Base-by-base conservation (phyloP, 2,329 filamentous ascomycete species). In the Cordyceps cateniannulata region DNA sequence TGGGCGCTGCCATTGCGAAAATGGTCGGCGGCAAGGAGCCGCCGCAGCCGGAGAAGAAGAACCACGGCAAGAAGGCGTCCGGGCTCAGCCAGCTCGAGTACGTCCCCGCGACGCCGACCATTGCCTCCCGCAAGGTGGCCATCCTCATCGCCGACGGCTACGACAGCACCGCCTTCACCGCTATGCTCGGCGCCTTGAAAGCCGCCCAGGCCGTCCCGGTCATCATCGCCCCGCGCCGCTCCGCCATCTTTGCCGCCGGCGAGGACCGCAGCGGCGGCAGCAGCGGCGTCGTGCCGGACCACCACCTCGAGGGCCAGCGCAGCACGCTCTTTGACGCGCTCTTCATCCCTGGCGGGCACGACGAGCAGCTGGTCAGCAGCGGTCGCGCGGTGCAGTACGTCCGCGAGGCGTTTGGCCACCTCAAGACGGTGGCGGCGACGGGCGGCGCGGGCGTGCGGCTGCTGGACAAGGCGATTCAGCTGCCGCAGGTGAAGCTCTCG, bases 261-360 rank as follows among this genome's bases (percentile, higher is more conserved):
- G 82, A 83, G 62, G 79, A 83, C 64, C 57, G 42, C 38, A 40
- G 76, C 74, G 1, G 70, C 73, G 3, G 74, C 27, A 12, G 77
- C 44, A 80, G 80, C 60, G 85, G 84, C 5, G 74, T 89, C 0
- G 74, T 82, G 25, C 86, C 91, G 0, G 87, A 92, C 66, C 89
- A 95, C 69, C 88, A 93, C 69, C 84, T 93, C 54, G 88, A 93
- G 66, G 90, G 89, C 0, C 86, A 89, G 81, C 84, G 90, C 18
- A 90, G 86, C 29, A 91, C 88, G 40, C 85, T 95, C 80, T 93
- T 93, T 64, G 91, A 95, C 69, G 86, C 89, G 0, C 69, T 93
- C 29, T 92, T 91, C 68, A 76, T 96, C 3, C 90, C 90, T 1
- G 89, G 89, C 1, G 90, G 91, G 1, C 77, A 80, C 0, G 78